Base-by-base conservation (phyloP, 192 early-diverging fungal genomes). In the Coemansia sp. region DNA sequence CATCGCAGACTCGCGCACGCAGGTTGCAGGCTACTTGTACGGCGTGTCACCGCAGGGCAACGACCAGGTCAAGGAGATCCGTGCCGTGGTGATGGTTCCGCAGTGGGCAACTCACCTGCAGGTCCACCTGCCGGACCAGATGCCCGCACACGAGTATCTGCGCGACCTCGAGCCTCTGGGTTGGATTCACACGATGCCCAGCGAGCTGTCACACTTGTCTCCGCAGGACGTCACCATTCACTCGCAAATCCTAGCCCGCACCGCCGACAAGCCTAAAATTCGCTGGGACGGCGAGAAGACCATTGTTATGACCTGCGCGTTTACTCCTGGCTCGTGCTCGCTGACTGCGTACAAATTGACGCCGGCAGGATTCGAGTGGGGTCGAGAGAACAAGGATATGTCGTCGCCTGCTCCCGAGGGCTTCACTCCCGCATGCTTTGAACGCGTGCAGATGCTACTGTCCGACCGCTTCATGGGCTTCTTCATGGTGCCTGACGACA, bases 171-270 rank as follows among this genome's bases (percentile, higher is more conserved):
- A 99, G 72, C 97, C 97, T 16, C 84, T 99, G 38, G 97, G 97
- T 48, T 97, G 95, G 93, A 90, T 99, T 56, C 95, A 97, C 68
- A 97, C 97, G 16, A 95, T 96, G 84, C 95, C 97, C 26, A 91
- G 92, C 71, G 93, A 96, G 74, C 71, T 93, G 32, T 86, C 90
- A 47, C 91, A 82, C 19, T 76, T 99, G 49, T 90, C 88, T 51
- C 93, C 97, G 16, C 90, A 93, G 66, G 95, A 97, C 77, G 89
- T 96, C 25, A 92, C 91, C 6, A 89, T 87, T 52, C 97, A 99
- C 70, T 88, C 95, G 55, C 89, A 87, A 62, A 88, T 94, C 53
- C 84, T 99, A 79, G 89, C 92, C 14, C 90, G 95, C 31, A 94
- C 88, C 53, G 71, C 80, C 3, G 78, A 81, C 56, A 72, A 78